Percentiles rank a stretch among this genome's conserved stretches.
These are phyloP conservation scores for Psilocybe mexicana DNA, from an alignment of 1,284 basidiomycete species.

Conservation along the genomic window DNA sequence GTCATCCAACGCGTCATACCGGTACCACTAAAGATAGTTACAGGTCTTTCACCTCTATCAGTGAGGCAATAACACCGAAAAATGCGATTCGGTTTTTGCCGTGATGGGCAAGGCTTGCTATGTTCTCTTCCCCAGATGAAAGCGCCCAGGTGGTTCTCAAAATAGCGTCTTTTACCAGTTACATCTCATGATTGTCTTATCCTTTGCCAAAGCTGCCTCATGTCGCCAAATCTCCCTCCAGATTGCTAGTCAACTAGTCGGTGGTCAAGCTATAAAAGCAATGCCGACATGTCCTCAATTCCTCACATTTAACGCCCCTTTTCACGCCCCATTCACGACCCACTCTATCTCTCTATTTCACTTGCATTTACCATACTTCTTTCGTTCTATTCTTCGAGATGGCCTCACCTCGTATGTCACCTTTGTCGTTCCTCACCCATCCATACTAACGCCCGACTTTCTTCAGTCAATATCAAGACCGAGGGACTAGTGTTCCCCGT, in stretches of 20 bases:
- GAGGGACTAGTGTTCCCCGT: conserved; percentile 13
- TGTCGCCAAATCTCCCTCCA: neutral
- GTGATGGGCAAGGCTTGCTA: conserved; percentile 26
- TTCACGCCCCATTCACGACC: neutral
- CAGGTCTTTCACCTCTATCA: neutral
- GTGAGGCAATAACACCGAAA: neutral
- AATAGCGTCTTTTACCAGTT: neutral
- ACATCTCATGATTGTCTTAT: neutral
- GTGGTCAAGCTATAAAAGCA: conserved; percentile 2
- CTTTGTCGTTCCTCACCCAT: neutral
- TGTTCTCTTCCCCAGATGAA: conserved; percentile 34
- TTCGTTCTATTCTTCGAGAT: conserved; percentile 1
- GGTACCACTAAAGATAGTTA: too few species aligned
- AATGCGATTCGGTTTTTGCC: conserved; percentile 37
- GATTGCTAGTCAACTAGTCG: neutral
- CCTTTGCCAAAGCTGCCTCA: neutral
- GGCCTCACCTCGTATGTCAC: conserved; percentile 7
- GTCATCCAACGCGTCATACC: too few species aligned
- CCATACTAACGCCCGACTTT: neutral
- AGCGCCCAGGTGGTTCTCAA: neutral
- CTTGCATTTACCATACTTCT: neutral
- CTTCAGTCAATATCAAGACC: conserved; percentile 16
- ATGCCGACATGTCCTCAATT: neutral
- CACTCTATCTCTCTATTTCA: neutral
- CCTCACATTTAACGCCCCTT: neutral